Conservation (phyloP, 2,329 filamentous ascomycete species). For the Emergomyces pasteurianus region DNA sequence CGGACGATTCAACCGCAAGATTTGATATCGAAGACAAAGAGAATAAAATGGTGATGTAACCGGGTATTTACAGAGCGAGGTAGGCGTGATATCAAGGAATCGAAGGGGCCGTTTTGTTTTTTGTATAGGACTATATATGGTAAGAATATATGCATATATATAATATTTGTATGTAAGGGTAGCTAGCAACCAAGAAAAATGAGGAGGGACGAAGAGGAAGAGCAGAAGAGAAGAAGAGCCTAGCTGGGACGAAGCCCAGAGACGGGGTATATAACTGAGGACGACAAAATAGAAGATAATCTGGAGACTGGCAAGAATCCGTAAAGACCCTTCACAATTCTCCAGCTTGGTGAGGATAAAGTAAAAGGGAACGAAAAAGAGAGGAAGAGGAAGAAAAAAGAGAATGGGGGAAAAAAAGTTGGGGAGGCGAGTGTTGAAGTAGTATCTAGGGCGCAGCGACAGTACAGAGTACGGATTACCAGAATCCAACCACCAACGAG, state of each 20-base stretch:
- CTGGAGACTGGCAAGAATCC: slow-evolving; percentile 1
- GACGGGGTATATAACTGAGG: slow-evolving; percentile 3
- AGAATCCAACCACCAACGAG: background rate
- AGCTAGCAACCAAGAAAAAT: slow-evolving; percentile 4
- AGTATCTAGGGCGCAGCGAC: background rate
- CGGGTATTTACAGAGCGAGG: background rate
- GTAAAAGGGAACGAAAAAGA: slow-evolving; percentile 4
- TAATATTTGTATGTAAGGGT: no score
- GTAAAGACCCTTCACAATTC: slow-evolving; percentile 2
- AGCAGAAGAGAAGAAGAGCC: background rate
- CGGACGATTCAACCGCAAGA: background rate
- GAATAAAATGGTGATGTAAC: background rate
- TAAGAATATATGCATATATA: background rate
- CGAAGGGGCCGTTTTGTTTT: background rate
- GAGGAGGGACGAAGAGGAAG: slow-evolving; percentile 11
- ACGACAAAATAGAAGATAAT: slow-evolving; percentile 12
- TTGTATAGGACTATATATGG: background rate
- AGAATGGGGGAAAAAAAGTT: background rate
- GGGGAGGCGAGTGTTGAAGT: background rate
- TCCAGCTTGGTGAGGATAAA: slow-evolving; percentile 3
- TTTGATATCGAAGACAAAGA: background rate
- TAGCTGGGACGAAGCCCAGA: slow-evolving; percentile 14
- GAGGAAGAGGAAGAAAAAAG: slow-evolving; percentile 7
- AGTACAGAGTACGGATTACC: background rate
- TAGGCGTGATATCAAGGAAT: background rate